Evolutionary conservation across 2,329 filamentous ascomycete species (phyloP).

Genomic region (Pseudogymnoascus sp.): DNA sequence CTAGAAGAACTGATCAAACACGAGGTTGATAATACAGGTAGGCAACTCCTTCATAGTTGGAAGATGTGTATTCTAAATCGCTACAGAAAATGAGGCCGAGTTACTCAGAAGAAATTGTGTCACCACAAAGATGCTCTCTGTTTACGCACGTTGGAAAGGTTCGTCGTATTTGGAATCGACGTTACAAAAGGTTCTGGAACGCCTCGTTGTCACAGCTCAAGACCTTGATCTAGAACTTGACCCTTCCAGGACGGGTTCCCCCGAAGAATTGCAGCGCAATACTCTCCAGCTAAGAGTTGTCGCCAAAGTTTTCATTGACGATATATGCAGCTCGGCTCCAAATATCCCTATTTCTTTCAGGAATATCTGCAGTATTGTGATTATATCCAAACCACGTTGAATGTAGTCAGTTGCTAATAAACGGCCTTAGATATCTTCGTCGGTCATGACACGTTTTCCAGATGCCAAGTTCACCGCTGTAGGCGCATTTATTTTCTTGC

Average conservation of each 20-base stretch:
- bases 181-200: conserved; percentile 57
- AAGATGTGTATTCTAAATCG: conserved; percentile 7
- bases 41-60: conserved; percentile 13
- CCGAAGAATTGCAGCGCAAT: conserved; percentile 58
- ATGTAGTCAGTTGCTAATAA: conserved; percentile 9
- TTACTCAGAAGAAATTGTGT: conserved; percentile 60
- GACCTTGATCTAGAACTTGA: conserved; percentile 62
- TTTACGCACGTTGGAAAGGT: conserved; percentile 66
- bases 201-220: conserved; percentile 57
- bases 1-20: conserved; percentile 60
- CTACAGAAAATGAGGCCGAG: conserved; percentile 55
- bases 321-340: conserved; percentile 54
- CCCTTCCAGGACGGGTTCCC: conserved; percentile 49
- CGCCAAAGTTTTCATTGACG: conserved; percentile 62
- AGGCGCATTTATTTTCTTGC: conserved; percentile 61
- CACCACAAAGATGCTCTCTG: conserved; percentile 63
- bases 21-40: conserved; percentile 58
- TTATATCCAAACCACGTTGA: conserved; percentile 21
- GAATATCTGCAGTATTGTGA: conserved; percentile 58
- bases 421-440: conserved; percentile 43
- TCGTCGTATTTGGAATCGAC: conserved; percentile 53
- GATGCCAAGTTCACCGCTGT: conserved; percentile 66
- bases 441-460: conserved; percentile 55
- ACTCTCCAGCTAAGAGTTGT: conserved; percentile 57
- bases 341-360: conserved; percentile 56